Percentiles rank a stretch among this genome's conserved stretches.
phyloP scores from a whole-genome alignment of 2,329 filamentous ascomycete genomes.

The Diaporthe sp. region DNA sequence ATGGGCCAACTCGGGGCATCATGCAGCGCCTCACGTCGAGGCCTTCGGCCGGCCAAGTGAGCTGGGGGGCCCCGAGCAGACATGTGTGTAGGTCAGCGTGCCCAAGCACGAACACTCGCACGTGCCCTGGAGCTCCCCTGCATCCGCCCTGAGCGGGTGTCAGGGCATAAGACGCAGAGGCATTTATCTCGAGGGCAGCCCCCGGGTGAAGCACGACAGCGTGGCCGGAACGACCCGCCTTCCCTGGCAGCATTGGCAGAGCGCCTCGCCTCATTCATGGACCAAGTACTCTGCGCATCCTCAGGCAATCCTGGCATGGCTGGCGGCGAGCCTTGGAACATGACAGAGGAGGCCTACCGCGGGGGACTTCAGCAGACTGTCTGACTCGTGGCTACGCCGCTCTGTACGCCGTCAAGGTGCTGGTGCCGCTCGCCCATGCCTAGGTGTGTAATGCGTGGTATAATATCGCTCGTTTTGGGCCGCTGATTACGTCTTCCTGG shows the following conservation, averaged over 20 bases:
- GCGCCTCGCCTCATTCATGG: background rate
- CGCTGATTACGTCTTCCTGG: slow-evolving; percentile 8
- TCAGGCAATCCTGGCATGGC: background rate
- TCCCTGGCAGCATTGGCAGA: background rate
- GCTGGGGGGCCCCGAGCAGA: background rate
- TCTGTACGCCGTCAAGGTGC: background rate
- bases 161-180: slow-evolving; percentile 18
- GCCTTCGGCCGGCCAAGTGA: background rate
- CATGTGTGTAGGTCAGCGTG: background rate
- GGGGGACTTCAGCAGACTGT: background rate
- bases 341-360: background rate
- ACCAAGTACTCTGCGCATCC: no score
- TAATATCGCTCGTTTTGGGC: background rate
- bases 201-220: slow-evolving; percentile 1
- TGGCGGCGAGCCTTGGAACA: background rate
- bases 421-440: background rate
- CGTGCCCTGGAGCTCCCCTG: slow-evolving; percentile 18
- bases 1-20: slow-evolving; percentile 6
- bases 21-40: background rate
- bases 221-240: slow-evolving; percentile 25
- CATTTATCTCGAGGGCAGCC: background rate
- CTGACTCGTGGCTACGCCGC: slow-evolving; percentile 13
- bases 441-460: background rate
- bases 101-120: background rate
- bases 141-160: background rate